Base-by-base conservation (phyloP, 1,284 basidiomycete genomes). In the Apiotrichum sp. region DNA sequence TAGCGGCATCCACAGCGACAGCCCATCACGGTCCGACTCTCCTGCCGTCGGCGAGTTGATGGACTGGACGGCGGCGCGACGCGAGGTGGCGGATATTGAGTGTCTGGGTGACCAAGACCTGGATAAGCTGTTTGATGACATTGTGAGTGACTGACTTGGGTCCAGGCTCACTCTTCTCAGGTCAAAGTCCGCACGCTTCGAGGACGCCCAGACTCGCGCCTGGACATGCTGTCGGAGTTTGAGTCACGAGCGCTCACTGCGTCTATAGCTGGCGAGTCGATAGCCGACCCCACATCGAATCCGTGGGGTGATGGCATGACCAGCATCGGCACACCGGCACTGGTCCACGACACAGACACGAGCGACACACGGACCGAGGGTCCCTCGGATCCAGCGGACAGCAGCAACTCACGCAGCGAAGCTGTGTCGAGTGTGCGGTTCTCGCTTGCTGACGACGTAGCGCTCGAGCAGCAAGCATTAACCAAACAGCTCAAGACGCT, bases 1-100 rank as follows among this genome's bases (percentile, higher is more conserved):
- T 22, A 35, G 13, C 2, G 56, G 48, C 1, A 43, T 46, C 6
- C 22, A 22, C 22, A 16, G 44, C 16, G 47, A 48, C 5, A 32
- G 35, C 35, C 53, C 60, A 1, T 84, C 52, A 87, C 89, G n/a
- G 85, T 87, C 10, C 36, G 61, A 62, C 46, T 59, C 61, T 6
- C 61, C 59, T 38, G 56, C 48, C 78, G 81, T 2, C 82, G 62
- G 39, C 52, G 84, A 82, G 43, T 84, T 91, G 60, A 88, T 89
- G 45, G 93, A 97, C 72, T 97, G 92, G 91, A 88, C 85, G 16
- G 96, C 86, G 69, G 93, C 93, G 3, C 87, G 89, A 69, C 84
- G 91, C 14, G 93, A 97, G 77, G 91, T 90, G 6, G 91, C 93
- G 5, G 83, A 88, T 14, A 80, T 97, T 34, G 90, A 96, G 71